Base-by-base conservation (phyloP, 129 eudicot genomes). In the Centella asiatica region DNA sequence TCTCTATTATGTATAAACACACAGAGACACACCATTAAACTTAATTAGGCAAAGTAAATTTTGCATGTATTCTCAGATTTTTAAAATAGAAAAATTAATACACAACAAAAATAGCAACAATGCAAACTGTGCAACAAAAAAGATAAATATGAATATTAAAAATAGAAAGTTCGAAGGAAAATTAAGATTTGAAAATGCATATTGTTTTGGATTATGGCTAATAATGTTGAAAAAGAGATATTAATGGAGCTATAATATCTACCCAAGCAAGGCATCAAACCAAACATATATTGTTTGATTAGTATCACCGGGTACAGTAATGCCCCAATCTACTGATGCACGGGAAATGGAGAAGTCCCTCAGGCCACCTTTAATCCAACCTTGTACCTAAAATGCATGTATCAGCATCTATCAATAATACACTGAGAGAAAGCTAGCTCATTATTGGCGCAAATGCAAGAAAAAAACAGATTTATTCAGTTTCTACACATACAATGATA, bases 261-360 rank as follows among this genome's bases (percentile, higher is more conserved):
- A 92, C 99, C 99, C 99, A 70, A 87, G 65, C 40, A 92, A 76
- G 64, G 99, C 99, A 87, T 92, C 99, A 84, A 92, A 92, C 99
- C 99, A 92, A 23, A 92, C 99, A 69, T 92, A 92, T 31, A 92
- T 92, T 50, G 99, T 92, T 72, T 92, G 99, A 24, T 78, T 85
- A 28, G 78, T 54, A 67, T 92, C 99, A 71, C 67, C 74, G 51
- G 99, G 99, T 66, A 92, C 96, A 33, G 77, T 74, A 58, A 92
- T 92, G 37, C 99, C 99, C 99, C 96, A 92, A 71, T 80, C 89
- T 62, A 92, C 96, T 64, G 99, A 77, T 72, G 96, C 88, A 72
- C 99, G 90, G 57, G 99, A 92, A 66, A 92, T 87, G 28, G 99
- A 92, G 68, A 92, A 92, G 70, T 92, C 99, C 69, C 77, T 76